Evolutionary conservation across 192 early-diverging fungal species (phyloP).

Genomic region (Kickxella alabastrina): DNA sequence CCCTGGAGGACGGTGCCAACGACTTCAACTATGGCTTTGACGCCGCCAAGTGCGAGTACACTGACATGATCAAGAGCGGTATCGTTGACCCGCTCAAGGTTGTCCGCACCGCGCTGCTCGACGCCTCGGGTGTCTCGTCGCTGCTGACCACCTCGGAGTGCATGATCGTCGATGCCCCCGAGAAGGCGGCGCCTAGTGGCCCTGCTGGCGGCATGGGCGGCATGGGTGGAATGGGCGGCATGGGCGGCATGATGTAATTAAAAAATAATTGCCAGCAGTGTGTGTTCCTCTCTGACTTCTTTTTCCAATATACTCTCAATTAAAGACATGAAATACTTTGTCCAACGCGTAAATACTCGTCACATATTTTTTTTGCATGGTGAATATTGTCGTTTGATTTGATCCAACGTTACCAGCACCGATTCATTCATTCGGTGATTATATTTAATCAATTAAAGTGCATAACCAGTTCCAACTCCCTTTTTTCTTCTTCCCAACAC

Average conservation of each 20-base stretch:
- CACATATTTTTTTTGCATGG: too few species aligned
- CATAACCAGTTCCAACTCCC: too few species aligned
- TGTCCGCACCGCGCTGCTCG: slow-evolving; percentile 94
- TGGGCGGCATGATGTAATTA: slow-evolving; percentile 62
- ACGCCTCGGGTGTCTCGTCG: slow-evolving; percentile 95
- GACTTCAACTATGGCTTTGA: slow-evolving; percentile 95
- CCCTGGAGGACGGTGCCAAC: slow-evolving; percentile 72
- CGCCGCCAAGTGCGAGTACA: slow-evolving; percentile 87
- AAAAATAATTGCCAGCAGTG: not conserved
- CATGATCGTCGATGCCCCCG: slow-evolving; percentile 96
- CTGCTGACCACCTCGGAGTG: slow-evolving; percentile 97
- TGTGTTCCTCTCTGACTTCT: not conserved
- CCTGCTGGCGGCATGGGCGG: slow-evolving; percentile 70
- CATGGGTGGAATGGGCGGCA: slow-evolving; percentile 67
- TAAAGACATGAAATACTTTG: not conserved
- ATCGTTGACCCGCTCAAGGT: slow-evolving; percentile 99
- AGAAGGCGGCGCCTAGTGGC: slow-evolving; percentile 58
- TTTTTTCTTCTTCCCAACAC: too few species aligned
- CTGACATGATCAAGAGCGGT: slow-evolving; percentile 95
- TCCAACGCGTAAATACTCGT: too few species aligned
- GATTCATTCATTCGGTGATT: too few species aligned
- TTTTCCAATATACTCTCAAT: not conserved
- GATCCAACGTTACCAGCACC: too few species aligned
- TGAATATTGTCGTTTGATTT: too few species aligned
- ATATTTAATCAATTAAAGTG: too few species aligned